phyloP scores from a whole-genome alignment of 2,329 filamentous ascomycete species.

The Diplocarpon mali region DNA sequence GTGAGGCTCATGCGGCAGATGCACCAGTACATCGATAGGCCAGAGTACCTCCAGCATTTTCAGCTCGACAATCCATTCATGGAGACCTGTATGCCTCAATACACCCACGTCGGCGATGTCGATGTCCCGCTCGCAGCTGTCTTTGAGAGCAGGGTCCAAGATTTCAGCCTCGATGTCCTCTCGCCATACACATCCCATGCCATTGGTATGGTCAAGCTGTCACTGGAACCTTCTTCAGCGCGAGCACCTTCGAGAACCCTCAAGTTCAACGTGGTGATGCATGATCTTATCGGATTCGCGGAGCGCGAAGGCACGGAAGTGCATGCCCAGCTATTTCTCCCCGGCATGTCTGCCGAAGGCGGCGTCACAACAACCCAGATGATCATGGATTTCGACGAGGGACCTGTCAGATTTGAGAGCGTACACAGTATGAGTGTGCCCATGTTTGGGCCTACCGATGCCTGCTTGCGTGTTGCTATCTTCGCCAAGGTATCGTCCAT shows the following conservation, averaged over 20 bases:
- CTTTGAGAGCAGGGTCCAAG: conserved; percentile 88
- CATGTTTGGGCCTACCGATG: conserved; percentile 61
- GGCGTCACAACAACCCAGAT: conserved; percentile 93
- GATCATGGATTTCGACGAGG: conserved; percentile 88
- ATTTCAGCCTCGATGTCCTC: conserved; percentile 81
- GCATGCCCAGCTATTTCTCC: conserved; percentile 93
- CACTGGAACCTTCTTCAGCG: conserved; percentile 85
- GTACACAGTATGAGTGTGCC: conserved; percentile 97
- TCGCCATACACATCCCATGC: conserved; percentile 88
- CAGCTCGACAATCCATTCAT: conserved; percentile 87
- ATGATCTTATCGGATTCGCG: conserved; percentile 86
- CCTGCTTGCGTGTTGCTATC: conserved; percentile 74
- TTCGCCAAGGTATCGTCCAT: conserved; percentile 86
- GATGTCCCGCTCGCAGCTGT: conserved; percentile 88
- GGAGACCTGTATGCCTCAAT: conserved; percentile 83
- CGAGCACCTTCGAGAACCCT: conserved; percentile 84
- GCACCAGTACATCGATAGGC: conserved; percentile 91
- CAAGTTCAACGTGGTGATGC: conserved; percentile 99
- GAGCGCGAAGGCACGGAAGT: conserved; percentile 93
- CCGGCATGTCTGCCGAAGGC: conserved; percentile 78
- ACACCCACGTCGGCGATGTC: conserved; percentile 83
- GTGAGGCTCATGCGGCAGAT: conserved; percentile 91
- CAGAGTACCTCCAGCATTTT: conserved; percentile 88
- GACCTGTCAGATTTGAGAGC: conserved; percentile 86
- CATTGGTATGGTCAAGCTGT: conserved; percentile 81